Evolutionary conservation across 2,329 filamentous ascomycete genomes (phyloP).

Genomic region (Blastomyces parvus): DNA sequence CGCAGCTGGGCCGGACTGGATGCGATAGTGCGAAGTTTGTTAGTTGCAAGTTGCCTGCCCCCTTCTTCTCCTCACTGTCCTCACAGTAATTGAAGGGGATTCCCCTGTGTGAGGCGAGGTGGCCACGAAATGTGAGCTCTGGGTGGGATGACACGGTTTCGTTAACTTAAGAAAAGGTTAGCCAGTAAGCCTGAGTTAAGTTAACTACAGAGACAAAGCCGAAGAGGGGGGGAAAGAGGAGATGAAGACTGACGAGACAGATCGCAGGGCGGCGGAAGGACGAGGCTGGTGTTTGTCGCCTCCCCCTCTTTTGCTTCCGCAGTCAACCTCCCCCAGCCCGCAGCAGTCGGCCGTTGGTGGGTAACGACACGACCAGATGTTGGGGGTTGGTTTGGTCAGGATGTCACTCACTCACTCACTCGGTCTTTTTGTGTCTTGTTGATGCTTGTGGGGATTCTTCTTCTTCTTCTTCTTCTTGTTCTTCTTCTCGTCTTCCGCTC

Average conservation of each 20-base stretch:
- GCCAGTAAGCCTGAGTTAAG: not conserved
- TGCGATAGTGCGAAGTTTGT: not conserved
- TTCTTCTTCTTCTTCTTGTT: not conserved
- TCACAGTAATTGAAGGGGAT: not conserved
- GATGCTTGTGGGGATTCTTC: too few species aligned
- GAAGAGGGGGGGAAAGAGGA: not conserved
- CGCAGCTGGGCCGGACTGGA: not conserved
- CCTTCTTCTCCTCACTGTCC: not conserved
- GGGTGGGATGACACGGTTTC: not conserved
- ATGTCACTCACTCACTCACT: not conserved
- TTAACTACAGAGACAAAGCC: not conserved
- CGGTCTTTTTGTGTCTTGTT: not conserved
- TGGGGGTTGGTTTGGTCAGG: not conserved
- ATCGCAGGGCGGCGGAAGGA: not conserved
- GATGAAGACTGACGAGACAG: too few species aligned
- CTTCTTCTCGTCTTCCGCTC: not conserved
- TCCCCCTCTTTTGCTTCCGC: conserved; percentile 1
- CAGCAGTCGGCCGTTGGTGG: not conserved
- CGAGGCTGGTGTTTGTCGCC: not conserved
- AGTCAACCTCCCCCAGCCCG: not conserved
- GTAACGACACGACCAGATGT: not conserved
- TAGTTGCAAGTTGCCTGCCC: not conserved
- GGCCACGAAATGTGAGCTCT: not conserved
- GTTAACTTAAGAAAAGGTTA: not conserved
- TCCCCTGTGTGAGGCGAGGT: not conserved